Conservation (phyloP, 1,139 yeast genomes). For the Eremothecium coryli region DNA sequence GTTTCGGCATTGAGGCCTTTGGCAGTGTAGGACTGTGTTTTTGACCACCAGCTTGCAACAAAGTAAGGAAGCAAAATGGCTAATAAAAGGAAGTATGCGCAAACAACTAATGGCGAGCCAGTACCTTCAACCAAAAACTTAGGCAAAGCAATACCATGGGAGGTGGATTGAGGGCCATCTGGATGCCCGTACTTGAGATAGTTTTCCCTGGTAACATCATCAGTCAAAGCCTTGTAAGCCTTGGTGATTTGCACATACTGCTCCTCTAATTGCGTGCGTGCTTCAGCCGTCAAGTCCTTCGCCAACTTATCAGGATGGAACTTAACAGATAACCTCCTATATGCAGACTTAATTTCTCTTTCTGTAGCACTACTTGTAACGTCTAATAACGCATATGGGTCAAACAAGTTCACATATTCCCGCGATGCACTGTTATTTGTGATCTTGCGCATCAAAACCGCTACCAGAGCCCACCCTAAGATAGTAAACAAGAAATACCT, state of each 20-base stretch:
- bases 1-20: conserved; percentile 77
- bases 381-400: conserved; percentile 84
- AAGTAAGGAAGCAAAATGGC: conserved; percentile 71
- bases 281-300: conserved; percentile 51
- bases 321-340: conserved; percentile 76
- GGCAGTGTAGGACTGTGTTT: conserved; percentile 71
- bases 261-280: conserved; percentile 53
- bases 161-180: conserved; percentile 90
- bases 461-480: conserved; percentile 61
- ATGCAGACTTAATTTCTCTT: conserved; percentile 69
- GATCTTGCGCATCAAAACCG: conserved; percentile 43
- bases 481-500: conserved; percentile 36
- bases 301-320: conserved; percentile 92
- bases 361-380: conserved; percentile 63
- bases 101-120: conserved; percentile 55
- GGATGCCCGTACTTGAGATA: conserved; percentile 90
- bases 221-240: conserved; percentile 93
- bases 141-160: conserved; percentile 96
- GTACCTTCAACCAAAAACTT: conserved; percentile 81
- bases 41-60: conserved; percentile 87
- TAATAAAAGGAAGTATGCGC: conserved; percentile 58
- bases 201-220: conserved; percentile 75
- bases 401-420: conserved; percentile 50
- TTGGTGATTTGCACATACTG: conserved; percentile 74
- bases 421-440: conserved; percentile 34